These are phyloP conservation scores for Triticum monococcum DNA, from an alignment of 176 grass and related monocot species.

Conservation along the genomic window DNA sequence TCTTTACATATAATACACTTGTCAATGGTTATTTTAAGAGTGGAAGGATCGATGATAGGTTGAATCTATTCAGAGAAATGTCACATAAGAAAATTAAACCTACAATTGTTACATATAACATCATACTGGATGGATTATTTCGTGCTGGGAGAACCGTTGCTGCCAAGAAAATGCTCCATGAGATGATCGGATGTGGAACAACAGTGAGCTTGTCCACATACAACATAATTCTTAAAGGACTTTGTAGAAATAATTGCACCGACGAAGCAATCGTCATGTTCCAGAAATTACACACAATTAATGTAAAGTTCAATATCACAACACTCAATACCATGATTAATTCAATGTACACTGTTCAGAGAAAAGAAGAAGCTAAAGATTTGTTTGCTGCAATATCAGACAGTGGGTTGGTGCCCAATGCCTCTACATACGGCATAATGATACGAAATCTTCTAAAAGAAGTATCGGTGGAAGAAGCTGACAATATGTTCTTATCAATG, in stretches of 20 bases:
- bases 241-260: not conserved
- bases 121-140: not conserved
- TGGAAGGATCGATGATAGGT: not conserved
- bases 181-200: not conserved
- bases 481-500: not conserved
- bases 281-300: not conserved
- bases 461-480: not conserved
- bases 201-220: not conserved
- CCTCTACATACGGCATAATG: not conserved
- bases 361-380: not conserved
- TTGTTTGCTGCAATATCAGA: not conserved
- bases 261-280: not conserved
- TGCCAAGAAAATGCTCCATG: not conserved
- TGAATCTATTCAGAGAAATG: not conserved
- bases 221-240: not conserved
- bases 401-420: not conserved
- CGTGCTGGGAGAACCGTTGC: not conserved
- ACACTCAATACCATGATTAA: constrained; percentile 2
- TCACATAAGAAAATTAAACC: not conserved
- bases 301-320: not conserved
- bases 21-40: not conserved
- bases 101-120: not conserved
- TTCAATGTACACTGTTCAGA: not conserved
- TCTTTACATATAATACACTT: not conserved
- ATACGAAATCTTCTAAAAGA: not conserved